phyloP scores from a whole-genome alignment of 768 basidiomycete species.

The Termitomyces sp. region DNA sequence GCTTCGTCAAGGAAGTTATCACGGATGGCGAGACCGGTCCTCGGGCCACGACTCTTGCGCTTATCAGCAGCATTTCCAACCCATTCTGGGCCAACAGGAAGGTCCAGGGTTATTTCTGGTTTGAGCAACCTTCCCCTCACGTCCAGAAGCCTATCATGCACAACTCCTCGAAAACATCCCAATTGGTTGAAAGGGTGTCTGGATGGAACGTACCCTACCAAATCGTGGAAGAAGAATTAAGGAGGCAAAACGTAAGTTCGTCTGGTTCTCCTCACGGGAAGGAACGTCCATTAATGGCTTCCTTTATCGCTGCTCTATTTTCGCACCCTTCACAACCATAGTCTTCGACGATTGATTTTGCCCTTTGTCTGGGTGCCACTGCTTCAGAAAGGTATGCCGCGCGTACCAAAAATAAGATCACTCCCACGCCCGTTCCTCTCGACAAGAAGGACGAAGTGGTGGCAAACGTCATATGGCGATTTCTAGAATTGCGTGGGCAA shows the following conservation, averaged over 20 bases:
- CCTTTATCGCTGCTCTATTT: constrained; percentile 11
- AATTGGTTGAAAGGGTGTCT: constrained; percentile 81
- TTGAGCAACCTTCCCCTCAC: constrained; percentile 52
- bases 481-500: constrained; percentile 73
- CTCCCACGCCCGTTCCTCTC: constrained; percentile 36
- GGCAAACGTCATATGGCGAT: constrained; percentile 97
- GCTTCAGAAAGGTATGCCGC: constrained; percentile 71
- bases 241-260: constrained; percentile 86
- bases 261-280: constrained; percentile 15
- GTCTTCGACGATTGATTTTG: constrained; percentile 98
- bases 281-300: constrained; percentile 20
- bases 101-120: constrained; percentile 74
- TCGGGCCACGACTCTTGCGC: constrained; percentile 83
- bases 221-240: constrained; percentile 88
- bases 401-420: constrained; percentile 71
- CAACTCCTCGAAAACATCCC: constrained; percentile 71
- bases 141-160: constrained; percentile 61
- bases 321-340: constrained; percentile 25
- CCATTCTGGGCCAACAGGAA: constrained; percentile 76
- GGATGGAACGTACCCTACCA: constrained; percentile 87
- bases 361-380: constrained; percentile 90
- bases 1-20: constrained; percentile 94
- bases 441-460: constrained; percentile 99
- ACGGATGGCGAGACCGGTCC: constrained; percentile 95
- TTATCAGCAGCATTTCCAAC: constrained; percentile 78